Evolutionary conservation across 257 asterid species (phyloP).

Genomic region (Misopates orontium): DNA sequence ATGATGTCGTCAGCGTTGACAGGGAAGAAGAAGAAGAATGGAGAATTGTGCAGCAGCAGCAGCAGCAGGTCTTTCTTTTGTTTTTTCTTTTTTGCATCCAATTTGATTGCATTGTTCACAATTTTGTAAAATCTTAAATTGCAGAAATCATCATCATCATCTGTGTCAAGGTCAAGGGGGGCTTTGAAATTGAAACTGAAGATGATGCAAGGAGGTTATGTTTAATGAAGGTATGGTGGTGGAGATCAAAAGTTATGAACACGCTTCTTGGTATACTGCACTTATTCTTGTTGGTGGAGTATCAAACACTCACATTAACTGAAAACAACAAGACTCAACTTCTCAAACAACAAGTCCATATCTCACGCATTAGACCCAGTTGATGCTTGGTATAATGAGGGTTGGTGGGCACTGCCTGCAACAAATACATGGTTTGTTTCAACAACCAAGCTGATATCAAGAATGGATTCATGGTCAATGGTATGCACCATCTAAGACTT

Average conservation of each 20-base stretch:
- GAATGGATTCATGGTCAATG: slow-evolving; percentile 51
- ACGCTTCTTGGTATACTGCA: slow-evolving; percentile 50
- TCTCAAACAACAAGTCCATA: slow-evolving; percentile 44
- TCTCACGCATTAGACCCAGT: slow-evolving; percentile 47
- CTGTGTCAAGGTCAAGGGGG: slow-evolving; percentile 30
- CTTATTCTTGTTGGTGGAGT: slow-evolving; percentile 52
- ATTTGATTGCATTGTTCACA: too few relatives aligned
- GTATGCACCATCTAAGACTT: slow-evolving; percentile 43
- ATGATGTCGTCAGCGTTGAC: too few relatives aligned
- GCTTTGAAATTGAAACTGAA: slow-evolving; percentile 33
- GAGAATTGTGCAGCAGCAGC: too few relatives aligned
- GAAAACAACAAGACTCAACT: slow-evolving; percentile 35
- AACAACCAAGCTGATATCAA: too few relatives aligned
- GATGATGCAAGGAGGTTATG: slow-evolving; percentile 20
- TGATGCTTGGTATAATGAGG: slow-evolving; percentile 55
- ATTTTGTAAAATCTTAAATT: slow-evolving; percentile 9
- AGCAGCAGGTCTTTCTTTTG: too few relatives aligned
- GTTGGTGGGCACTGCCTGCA: too few relatives aligned
- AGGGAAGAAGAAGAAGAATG: too few relatives aligned
- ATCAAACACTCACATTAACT: slow-evolving; percentile 35
- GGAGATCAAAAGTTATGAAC: slow-evolving; percentile 44
- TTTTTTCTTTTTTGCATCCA: too few relatives aligned
- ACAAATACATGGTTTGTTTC: too few relatives aligned
- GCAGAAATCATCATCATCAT: slow-evolving; percentile 45
- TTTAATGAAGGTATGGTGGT: slow-evolving; percentile 48